Evolutionary conservation across 352 stramenopile species (phyloP).

Genomic region (Phytopythium ostracodes): DNA sequence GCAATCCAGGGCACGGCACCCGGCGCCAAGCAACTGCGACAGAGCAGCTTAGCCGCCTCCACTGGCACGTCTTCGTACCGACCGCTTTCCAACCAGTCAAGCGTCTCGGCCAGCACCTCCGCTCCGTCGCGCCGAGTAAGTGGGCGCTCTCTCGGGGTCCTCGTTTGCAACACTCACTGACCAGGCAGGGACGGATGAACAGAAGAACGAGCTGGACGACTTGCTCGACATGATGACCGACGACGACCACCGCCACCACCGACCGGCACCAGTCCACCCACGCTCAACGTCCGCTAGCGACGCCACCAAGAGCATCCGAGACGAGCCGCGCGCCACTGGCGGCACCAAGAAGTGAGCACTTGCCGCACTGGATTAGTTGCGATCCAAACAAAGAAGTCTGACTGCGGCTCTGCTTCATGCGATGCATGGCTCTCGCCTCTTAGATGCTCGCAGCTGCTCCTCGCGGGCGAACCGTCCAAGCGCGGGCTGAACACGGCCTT

Average conservation of each 20-base stretch:
- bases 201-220: slow-evolving; percentile 67
- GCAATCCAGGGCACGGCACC: slow-evolving; percentile 40
- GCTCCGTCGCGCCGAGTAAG: slow-evolving; percentile 9
- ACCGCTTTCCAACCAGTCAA: slow-evolving; percentile 9
- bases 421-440: neutral
- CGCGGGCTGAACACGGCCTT: slow-evolving; percentile 59
- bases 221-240: slow-evolving; percentile 61
- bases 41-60: slow-evolving; percentile 7
- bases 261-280: slow-evolving; percentile 10
- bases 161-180: neutral
- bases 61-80: slow-evolving; percentile 10
- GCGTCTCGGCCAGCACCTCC: neutral
- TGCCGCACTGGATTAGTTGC: too few species aligned
- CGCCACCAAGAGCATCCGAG: slow-evolving; percentile 13
- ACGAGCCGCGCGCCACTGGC: slow-evolving; percentile 27
- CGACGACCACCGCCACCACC: slow-evolving; percentile 21
- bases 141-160: neutral
- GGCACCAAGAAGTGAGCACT: slow-evolving; percentile 56
- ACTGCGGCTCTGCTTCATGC: neutral
- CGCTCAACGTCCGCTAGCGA: neutral
- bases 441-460: slow-evolving; percentile 52
- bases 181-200: neutral
- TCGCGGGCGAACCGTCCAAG: slow-evolving; percentile 52
- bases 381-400: neutral
- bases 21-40: slow-evolving; percentile 7